Evolutionary conservation across 169 alveolate species (phyloP).

Genomic region (Theileria equi): DNA sequence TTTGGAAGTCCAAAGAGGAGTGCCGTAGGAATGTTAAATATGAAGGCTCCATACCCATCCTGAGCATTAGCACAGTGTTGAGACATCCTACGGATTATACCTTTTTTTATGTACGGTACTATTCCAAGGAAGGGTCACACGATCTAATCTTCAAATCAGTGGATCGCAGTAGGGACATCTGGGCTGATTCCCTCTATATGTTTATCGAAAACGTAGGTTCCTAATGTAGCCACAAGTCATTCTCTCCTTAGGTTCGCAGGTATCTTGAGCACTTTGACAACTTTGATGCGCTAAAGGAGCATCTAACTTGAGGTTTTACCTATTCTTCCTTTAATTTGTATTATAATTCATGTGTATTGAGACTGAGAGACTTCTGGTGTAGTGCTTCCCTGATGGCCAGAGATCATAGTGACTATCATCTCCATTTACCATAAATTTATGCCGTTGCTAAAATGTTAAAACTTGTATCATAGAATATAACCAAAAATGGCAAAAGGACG

Average conservation of each 20-base stretch:
- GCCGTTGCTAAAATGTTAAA: neutral
- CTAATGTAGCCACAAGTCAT: neutral
- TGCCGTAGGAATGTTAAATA: slow-evolving; percentile 25
- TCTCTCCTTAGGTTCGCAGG: slow-evolving; percentile 24
- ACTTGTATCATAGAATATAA: neutral
- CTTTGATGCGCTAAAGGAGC: slow-evolving; percentile 13
- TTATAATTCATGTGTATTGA: too few species aligned
- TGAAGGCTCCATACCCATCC: slow-evolving; percentile 30
- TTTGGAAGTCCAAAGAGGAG: slow-evolving; percentile 49
- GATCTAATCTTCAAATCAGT: slow-evolving; percentile 76
- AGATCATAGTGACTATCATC: too few species aligned
- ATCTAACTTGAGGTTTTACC: neutral
- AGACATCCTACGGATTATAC: slow-evolving; percentile 58
- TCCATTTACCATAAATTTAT: neutral
- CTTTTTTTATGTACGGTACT: slow-evolving; percentile 70
- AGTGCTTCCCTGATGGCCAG: too few species aligned
- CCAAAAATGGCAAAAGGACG: neutral
- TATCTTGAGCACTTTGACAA: slow-evolving; percentile 58
- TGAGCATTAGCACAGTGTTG: slow-evolving; percentile 53
- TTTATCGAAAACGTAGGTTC: slow-evolving; percentile 57
- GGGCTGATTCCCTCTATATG: slow-evolving; percentile 79
- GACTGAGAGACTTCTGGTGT: too few species aligned
- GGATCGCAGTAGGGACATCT: slow-evolving; percentile 76
- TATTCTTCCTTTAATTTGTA: neutral
- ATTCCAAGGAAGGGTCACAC: slow-evolving; percentile 68